Base-by-base conservation (phyloP, 2,329 filamentous ascomycete species). In the Alternaria angustiovoidea region DNA sequence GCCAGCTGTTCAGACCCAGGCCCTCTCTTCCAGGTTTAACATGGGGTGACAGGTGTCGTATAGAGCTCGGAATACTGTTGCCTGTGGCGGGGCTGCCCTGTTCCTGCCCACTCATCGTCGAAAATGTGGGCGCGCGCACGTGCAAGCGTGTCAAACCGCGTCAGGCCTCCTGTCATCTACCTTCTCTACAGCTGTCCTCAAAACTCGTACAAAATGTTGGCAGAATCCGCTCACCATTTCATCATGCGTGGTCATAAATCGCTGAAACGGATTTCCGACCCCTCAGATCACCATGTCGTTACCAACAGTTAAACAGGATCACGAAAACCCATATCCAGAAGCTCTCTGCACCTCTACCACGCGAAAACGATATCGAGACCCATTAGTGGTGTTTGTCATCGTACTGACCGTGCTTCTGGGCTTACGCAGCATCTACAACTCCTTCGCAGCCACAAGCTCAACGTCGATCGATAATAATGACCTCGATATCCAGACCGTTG, bases 111-210 rank as follows among this genome's bases (percentile, higher is more conserved):
- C 47, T 41, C 46, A 55, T 38, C 47, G n/a, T 44, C 61, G 47
- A 54, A 60, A 54, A 48, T 58, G 51, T 47, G 18, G 32, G 28
- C 51, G 52, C 48, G 42, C n/a, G n/a, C 64, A 66, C 57, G 62
- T 66, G 64, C 51, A 28, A 51, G 32, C 62, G 64, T 58, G 64
- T 61, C 38, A 41, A 52, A 44, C 43, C 57, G 61, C 53, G 57
- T 47, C 12, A n/a, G 32, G 28, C 30, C 14, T 41, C 51, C 39
- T 41, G 26, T n/a, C n/a, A 14, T 26, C 18, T 42, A 14, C 41
- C 22, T 16, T 12, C 36, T 26, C 34, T 41, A 30, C n/a, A 30
- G 16, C 36, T 51, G 36, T 51, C 22, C 24, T 51, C 34, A 41
- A 9, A 9, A 8, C 14, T 18, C 22, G 7, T 12, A 12, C 2